phyloP scores from a whole-genome alignment of 768 basidiomycete species.

The Amanita rimosa region DNA sequence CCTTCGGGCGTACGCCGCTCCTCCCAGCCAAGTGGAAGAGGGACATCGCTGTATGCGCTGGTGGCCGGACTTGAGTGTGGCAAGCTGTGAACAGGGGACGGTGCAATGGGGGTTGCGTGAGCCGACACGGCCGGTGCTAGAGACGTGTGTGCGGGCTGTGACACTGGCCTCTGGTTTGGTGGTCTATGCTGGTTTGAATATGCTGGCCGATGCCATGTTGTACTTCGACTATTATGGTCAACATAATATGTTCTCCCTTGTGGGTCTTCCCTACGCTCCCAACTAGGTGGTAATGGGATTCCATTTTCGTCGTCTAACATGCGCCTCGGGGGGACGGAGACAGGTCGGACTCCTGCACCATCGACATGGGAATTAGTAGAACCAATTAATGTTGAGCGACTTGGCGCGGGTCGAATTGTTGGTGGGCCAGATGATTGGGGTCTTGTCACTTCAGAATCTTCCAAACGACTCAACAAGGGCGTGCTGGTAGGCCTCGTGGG shows the following conservation, averaged over 20 bases:
- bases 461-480: background rate
- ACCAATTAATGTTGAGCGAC: conserved; percentile 15
- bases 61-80: conserved; percentile 15
- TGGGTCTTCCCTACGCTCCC: conserved; percentile 73
- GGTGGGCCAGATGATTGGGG: conserved; percentile 5
- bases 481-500: background rate
- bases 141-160: conserved; percentile 14
- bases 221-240: conserved; percentile 73
- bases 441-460: background rate
- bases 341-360: conserved; percentile 9
- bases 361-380: conserved; percentile 12
- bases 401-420: conserved; percentile 15
- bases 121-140: conserved; percentile 17
- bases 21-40: conserved; percentile 86
- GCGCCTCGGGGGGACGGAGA: conserved; percentile 15
- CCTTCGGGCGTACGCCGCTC: conserved; percentile 87
- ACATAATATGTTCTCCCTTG: conserved; percentile 75
- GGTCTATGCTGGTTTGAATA: conserved; percentile 15
- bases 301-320: conserved; percentile 46
- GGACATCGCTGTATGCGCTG: conserved; percentile 43
- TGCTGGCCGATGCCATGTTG: conserved; percentile 65
- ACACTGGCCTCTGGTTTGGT: conserved; percentile 15
- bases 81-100: conserved; percentile 14
- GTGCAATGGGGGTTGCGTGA: conserved; percentile 11
- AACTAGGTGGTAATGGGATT: conserved; percentile 60